Conservation (phyloP, 163 green algal genomes). For the Coccomyxa subellipsoidea region DNA sequence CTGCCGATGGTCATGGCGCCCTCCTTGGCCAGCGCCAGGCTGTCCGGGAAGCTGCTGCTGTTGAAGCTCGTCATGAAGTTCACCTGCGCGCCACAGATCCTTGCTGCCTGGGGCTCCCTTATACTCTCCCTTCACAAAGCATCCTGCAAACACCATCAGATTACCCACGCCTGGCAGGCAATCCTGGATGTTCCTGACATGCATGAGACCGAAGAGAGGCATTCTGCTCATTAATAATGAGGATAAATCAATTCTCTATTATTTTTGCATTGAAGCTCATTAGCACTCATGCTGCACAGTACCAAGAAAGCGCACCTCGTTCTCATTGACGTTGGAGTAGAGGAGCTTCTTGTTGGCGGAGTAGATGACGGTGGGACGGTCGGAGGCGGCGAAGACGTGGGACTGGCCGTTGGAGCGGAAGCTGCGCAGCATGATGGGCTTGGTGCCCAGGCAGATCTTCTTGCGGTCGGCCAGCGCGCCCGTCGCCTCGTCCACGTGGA, state of each 20-base stretch:
- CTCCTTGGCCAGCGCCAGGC: conserved; percentile 80
- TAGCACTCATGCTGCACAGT: neutral
- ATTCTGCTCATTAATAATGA: too few relatives aligned
- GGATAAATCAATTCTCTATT: too few relatives aligned
- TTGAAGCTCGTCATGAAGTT: conserved; percentile 79
- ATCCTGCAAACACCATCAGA: too few relatives aligned
- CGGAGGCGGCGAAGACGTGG: conserved; percentile 88
- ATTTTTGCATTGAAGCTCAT: neutral
- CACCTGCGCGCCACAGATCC: conserved; percentile 69
- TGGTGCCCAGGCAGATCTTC: conserved; percentile 84
- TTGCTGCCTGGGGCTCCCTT: too few relatives aligned
- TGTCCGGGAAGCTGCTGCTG: conserved; percentile 68
- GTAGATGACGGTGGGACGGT: conserved; percentile 95
- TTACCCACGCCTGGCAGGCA: too few relatives aligned
- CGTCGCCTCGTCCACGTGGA: conserved; percentile 44
- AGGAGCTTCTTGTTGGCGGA: conserved; percentile 87
- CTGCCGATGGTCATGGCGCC: conserved; percentile 70
- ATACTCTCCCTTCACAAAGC: too few relatives aligned
- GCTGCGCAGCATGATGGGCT: conserved; percentile 81
- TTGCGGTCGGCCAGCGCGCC: conserved; percentile 70
- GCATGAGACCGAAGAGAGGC: too few relatives aligned
- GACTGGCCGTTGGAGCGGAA: conserved; percentile 52
- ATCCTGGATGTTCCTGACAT: too few relatives aligned
- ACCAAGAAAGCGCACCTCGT: conserved; percentile 59
- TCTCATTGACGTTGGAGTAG: conserved; percentile 95